phyloP scores from a whole-genome alignment of 345 rosid genomes.

The Citrus maxima region DNA sequence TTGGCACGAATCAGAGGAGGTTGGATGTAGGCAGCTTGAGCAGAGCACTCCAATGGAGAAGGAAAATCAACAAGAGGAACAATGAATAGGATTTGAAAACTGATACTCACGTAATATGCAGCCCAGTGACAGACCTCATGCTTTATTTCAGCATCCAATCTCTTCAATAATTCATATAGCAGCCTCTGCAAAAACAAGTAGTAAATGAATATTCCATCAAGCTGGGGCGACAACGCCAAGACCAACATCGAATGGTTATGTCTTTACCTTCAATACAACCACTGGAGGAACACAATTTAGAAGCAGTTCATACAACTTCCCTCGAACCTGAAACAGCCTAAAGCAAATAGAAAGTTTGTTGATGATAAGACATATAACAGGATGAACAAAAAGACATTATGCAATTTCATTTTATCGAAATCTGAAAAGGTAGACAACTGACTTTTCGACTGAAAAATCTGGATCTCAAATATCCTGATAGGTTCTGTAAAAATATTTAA shows the following conservation, averaged over 20 bases:
- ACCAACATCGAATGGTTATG: background rate
- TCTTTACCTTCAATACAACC: constrained; percentile 69
- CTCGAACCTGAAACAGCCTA: constrained; percentile 92
- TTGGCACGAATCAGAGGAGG: background rate
- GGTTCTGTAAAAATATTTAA: too few relatives aligned
- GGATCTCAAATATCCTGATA: too few relatives aligned
- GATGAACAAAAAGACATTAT: background rate
- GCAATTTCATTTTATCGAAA: background rate
- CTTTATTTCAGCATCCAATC: constrained; percentile 86
- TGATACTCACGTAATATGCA: constrained; percentile 76
- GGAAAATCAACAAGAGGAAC: background rate
- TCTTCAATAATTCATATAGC: constrained; percentile 76
- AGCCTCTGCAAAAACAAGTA: constrained; percentile 48
- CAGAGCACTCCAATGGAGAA: background rate
- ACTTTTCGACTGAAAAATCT: too few relatives aligned
- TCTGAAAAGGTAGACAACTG: too few relatives aligned
- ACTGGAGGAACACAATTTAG: constrained; percentile 90
- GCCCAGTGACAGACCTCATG: constrained; percentile 98
- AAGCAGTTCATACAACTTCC: constrained; percentile 83
- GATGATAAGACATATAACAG: constrained; percentile 10
- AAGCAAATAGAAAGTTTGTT: constrained; percentile 12
- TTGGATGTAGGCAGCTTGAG: background rate
- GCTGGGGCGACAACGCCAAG: background rate
- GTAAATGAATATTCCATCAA: constrained; percentile 12
- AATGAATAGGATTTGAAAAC: background rate